Percentiles rank a stretch among this genome's conserved stretches.
phyloP scores from a whole-genome alignment of 1,139 yeast species.

The Hyphopichia pseudoburtonii region DNA sequence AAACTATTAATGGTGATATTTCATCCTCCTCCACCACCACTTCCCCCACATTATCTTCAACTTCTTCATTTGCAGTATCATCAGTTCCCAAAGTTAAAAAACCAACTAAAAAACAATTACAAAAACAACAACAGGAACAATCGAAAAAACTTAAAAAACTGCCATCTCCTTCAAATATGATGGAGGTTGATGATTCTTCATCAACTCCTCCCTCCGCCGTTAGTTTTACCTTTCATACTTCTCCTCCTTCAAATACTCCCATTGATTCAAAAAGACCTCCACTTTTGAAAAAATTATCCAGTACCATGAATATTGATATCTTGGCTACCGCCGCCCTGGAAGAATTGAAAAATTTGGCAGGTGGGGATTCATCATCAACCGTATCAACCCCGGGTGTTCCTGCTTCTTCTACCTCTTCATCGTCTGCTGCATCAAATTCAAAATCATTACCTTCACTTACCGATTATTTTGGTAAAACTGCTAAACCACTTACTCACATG shows the following conservation, averaged over 20 bases:
- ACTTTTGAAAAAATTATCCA: conserved; percentile 8
- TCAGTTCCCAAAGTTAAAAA: background rate
- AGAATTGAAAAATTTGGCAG: conserved; percentile 60
- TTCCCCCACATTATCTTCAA: conserved; percentile 1
- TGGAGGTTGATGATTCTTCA: background rate
- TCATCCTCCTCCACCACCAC: background rate
- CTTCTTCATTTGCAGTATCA: background rate
- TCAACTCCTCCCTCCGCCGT: background rate
- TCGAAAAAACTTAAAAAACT: background rate
- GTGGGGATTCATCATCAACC: conserved; percentile 14
- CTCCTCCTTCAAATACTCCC: background rate
- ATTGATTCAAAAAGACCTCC: conserved; percentile 4
- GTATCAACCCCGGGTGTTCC: background rate
- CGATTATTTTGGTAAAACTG: conserved; percentile 45
- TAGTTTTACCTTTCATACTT: background rate
- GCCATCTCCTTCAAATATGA: background rate
- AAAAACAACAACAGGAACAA: no score
- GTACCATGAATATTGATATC: conserved; percentile 65
- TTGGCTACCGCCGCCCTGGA: conserved; percentile 83
- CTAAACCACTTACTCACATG: conserved; percentile 8
- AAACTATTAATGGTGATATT: no score
- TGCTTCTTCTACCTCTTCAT: background rate
- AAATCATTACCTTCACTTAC: conserved; percentile 66
- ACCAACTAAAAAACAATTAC: no score
- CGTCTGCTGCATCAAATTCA: conserved; percentile 23